Evolutionary conservation across 2,329 filamentous ascomycete species (phyloP).

Genomic region (Domatiomyces globalis): DNA sequence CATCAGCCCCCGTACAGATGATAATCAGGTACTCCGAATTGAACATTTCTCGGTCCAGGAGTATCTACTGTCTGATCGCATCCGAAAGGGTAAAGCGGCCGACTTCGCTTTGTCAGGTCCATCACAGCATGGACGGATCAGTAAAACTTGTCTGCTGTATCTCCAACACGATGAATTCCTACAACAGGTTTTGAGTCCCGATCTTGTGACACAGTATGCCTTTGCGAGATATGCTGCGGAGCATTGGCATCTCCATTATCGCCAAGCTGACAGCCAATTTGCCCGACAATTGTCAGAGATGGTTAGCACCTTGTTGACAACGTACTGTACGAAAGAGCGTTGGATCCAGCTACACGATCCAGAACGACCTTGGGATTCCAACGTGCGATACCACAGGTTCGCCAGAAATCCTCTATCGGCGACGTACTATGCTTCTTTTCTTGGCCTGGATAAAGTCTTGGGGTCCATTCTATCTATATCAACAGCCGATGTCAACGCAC

Average conservation of each 20-base stretch:
- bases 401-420: slow-evolving; percentile 1
- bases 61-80: slow-evolving; percentile 21
- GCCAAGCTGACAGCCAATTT: neutral
- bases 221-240: slow-evolving; percentile 8
- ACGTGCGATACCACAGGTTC: too few species aligned
- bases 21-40: too few species aligned
- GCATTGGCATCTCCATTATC: slow-evolving; percentile 8
- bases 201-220: slow-evolving; percentile 2
- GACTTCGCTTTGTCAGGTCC: slow-evolving; percentile 21
- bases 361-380: too few species aligned
- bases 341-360: slow-evolving; percentile 1
- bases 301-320: neutral
- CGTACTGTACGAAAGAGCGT: too few species aligned
- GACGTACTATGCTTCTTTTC: slow-evolving; percentile 7
- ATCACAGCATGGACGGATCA: slow-evolving; percentile 3
- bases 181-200: neutral
- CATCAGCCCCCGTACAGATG: too few species aligned
- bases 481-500: neutral
- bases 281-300: neutral
- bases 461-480: slow-evolving; percentile 1
- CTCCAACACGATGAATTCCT: slow-evolving; percentile 2
- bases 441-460: slow-evolving; percentile 6
- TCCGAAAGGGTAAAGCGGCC: slow-evolving; percentile 1
- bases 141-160: slow-evolving; percentile 7
- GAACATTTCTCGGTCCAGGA: slow-evolving; percentile 24